Conservation (phyloP, 148 eudicot species). For the Fagopyrum esculentum region DNA sequence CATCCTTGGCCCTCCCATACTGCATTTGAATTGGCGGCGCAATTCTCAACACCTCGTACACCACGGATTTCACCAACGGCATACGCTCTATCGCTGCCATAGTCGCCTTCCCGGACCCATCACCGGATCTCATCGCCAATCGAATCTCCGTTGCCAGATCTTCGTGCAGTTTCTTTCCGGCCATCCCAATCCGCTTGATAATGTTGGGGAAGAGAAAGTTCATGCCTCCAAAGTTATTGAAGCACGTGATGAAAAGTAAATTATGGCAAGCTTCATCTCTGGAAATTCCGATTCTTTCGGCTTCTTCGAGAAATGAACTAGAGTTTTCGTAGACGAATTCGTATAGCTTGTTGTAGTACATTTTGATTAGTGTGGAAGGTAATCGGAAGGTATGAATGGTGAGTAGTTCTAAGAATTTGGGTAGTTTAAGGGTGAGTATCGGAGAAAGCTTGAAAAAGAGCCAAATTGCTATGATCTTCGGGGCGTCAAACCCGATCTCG, state of each 20-base stretch:
- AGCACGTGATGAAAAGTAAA: conserved; percentile 23
- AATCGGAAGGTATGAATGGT: conserved; percentile 34
- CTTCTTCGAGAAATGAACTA: no score
- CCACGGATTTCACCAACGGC: conserved; percentile 46
- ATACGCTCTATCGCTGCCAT: conserved; percentile 31
- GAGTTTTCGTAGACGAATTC: conserved; percentile 24
- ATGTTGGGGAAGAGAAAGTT: conserved; percentile 29
- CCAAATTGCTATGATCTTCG: conserved; percentile 36
- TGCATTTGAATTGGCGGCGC: conserved; percentile 56
- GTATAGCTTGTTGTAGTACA: conserved; percentile 37
- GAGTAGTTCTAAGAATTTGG: conserved; percentile 40
- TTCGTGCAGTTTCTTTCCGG: conserved; percentile 38
- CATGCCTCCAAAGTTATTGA: conserved; percentile 60
- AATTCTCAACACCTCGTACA: conserved; percentile 44
- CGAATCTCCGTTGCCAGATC: conserved; percentile 44
- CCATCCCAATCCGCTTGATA: conserved; percentile 48
- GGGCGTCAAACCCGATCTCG: conserved; percentile 23
- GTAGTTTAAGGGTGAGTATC: conserved; percentile 31
- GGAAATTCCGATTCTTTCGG: no score
- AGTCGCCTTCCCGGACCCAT: conserved; percentile 32
- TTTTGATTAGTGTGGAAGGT: conserved; percentile 37
- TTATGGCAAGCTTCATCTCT: no score
- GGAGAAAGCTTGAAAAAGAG: conserved; percentile 41
- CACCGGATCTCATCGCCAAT: conserved; percentile 27
- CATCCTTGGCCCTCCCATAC: conserved; percentile 44